Evolutionary conservation across 73 alveolate species (phyloP).

Genomic region (Paramecium pentaurelia): DNA sequence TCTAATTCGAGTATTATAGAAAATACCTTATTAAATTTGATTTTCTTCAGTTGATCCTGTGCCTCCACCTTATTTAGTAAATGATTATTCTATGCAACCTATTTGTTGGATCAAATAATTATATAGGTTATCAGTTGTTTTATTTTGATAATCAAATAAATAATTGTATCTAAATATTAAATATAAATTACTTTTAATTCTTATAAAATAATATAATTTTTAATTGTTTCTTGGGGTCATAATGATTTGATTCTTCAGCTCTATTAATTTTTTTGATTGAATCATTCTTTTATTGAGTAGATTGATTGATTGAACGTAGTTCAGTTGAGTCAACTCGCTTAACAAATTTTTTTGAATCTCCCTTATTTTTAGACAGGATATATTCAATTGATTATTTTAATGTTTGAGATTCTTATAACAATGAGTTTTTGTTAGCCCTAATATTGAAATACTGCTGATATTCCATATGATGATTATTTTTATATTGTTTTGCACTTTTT

Average conservation of each 20-base stretch:
- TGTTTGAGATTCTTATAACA: background rate
- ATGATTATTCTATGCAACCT: background rate
- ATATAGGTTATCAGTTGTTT: constrained; percentile 8
- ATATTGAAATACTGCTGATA: background rate
- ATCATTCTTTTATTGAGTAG: background rate
- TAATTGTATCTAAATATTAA: background rate
- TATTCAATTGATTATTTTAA: background rate
- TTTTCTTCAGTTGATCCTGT: constrained; percentile 25
- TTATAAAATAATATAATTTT: background rate
- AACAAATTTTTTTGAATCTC: background rate
- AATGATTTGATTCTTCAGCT: background rate
- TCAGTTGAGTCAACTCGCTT: background rate
- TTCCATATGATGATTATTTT: background rate
- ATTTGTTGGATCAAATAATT: background rate
- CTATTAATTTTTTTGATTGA: background rate
- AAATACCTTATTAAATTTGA: background rate
- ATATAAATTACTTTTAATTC: background rate
- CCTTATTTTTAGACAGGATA: background rate
- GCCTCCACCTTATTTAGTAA: background rate
- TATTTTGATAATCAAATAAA: background rate
- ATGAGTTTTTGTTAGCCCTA: background rate
- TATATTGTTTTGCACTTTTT: background rate
- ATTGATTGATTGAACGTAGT: background rate
- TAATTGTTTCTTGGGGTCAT: background rate
- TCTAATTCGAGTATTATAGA: background rate